phyloP scores from a whole-genome alignment of 805 yeast species.

The Tetrapisispora fleetii region DNA sequence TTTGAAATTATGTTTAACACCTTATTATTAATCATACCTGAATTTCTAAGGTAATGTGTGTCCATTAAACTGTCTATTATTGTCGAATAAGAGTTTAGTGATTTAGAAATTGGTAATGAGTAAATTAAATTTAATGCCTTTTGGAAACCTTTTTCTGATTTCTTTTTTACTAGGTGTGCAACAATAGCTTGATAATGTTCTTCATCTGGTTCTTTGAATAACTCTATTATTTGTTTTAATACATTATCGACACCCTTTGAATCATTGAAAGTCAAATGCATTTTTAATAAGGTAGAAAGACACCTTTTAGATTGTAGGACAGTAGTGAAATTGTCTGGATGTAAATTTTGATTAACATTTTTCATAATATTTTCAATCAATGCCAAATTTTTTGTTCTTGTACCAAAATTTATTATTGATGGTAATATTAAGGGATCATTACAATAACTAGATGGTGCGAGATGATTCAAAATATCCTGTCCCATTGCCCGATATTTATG shows the following conservation, averaged over 20 bases:
- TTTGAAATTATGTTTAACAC: conserved; percentile 11
- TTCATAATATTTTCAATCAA: conserved; percentile 15
- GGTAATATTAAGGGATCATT: conserved; percentile 22
- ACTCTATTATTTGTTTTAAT: conserved; percentile 14
- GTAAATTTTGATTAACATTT: conserved; percentile 13
- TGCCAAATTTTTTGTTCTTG: conserved; percentile 7
- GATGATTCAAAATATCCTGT: conserved; percentile 9
- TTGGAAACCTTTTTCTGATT: conserved; percentile 10
- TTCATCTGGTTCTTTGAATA: conserved; percentile 13
- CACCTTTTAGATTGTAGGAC: conserved; percentile 15
- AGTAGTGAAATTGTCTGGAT: conserved; percentile 10
- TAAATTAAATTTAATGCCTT: conserved; percentile 17
- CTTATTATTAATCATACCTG: conserved; percentile 3
- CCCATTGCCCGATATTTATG: conserved; percentile 15
- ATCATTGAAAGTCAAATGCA: conserved; percentile 23
- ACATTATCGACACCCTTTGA: conserved; percentile 21
- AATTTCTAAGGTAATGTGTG: conserved; percentile 8
- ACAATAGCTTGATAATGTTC: conserved; percentile 18
- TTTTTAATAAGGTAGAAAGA: conserved; percentile 16
- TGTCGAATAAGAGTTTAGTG: conserved; percentile 12
- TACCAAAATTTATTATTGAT: conserved; percentile 14
- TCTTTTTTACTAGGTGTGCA: conserved; percentile 10
- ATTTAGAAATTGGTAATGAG: conserved; percentile 9
- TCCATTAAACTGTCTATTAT: conserved; percentile 15
- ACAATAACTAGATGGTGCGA: conserved; percentile 17